Evolutionary conservation across 805 yeast species (phyloP).

Genomic region (Metschnikowia sp.): DNA sequence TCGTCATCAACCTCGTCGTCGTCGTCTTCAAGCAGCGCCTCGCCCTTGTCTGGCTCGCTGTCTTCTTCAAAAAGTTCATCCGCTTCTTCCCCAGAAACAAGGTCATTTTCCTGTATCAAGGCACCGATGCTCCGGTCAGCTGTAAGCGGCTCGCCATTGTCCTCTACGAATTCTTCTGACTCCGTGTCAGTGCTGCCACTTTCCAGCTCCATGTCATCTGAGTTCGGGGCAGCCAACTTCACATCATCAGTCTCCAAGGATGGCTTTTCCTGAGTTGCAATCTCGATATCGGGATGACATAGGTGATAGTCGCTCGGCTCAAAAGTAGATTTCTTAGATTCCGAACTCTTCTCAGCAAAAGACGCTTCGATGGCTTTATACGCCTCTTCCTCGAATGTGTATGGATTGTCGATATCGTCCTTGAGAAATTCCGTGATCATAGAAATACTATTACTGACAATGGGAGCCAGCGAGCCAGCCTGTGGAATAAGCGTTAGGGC

Average conservation of each 20-base stretch:
- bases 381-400: slow-evolving; percentile 57
- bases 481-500: slow-evolving; percentile 26
- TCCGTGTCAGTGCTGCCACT: slow-evolving; percentile 7
- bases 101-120: slow-evolving; percentile 12
- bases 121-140: slow-evolving; percentile 2
- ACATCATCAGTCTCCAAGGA: slow-evolving; percentile 6
- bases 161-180: slow-evolving; percentile 8
- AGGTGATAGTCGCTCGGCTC: slow-evolving; percentile 2
- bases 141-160: slow-evolving; percentile 4
- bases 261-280: slow-evolving; percentile 5
- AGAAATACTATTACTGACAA: slow-evolving; percentile 48
- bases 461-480: slow-evolving; percentile 8
- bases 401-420: slow-evolving; percentile 66
- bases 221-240: slow-evolving; percentile 2
- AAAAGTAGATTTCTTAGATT: neutral
- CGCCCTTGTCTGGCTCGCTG: slow-evolving; percentile 20
- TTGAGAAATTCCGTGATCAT: slow-evolving; percentile 56
- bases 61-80: slow-evolving; percentile 8
- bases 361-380: slow-evolving; percentile 39
- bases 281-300: slow-evolving; percentile 15
- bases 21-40: slow-evolving; percentile 25
- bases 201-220: slow-evolving; percentile 2
- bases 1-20: slow-evolving; percentile 10
- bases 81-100: slow-evolving; percentile 16
- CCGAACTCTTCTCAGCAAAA: slow-evolving; percentile 10